Conservation (phyloP, 805 yeast species). For the Candida andamanensis region DNA sequence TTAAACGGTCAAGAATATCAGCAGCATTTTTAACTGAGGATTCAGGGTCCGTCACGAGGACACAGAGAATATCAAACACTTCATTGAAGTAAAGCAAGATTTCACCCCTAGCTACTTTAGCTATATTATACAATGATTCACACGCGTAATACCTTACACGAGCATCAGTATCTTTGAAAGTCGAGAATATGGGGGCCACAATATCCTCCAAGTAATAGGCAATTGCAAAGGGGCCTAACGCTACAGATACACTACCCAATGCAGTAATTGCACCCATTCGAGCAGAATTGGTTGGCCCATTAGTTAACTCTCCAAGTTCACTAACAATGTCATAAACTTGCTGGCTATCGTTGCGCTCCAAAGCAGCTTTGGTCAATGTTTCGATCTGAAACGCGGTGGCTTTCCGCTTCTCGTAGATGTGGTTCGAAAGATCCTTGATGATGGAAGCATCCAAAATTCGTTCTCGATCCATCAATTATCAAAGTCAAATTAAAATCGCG, state of each 20-base stretch:
- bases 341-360: slow-evolving; percentile 55
- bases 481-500: not conserved
- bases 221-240: slow-evolving; percentile 79
- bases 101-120: slow-evolving; percentile 95
- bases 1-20: slow-evolving; percentile 80
- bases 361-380: slow-evolving; percentile 63
- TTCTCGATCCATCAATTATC: slow-evolving; percentile 8
- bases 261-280: slow-evolving; percentile 96
- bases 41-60: slow-evolving; percentile 85
- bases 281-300: slow-evolving; percentile 61
- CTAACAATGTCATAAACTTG: slow-evolving; percentile 60
- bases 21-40: slow-evolving; percentile 93
- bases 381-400: slow-evolving; percentile 63
- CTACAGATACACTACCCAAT: slow-evolving; percentile 91
- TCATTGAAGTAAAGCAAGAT: slow-evolving; percentile 88
- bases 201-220: slow-evolving; percentile 80
- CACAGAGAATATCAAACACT: slow-evolving; percentile 87
- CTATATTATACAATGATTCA: slow-evolving; percentile 90
- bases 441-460: slow-evolving; percentile 26
- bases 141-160: slow-evolving; percentile 95
- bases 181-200: slow-evolving; percentile 88
- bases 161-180: slow-evolving; percentile 97
- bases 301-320: slow-evolving; percentile 75
- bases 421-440: slow-evolving; percentile 40
- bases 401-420: slow-evolving; percentile 42